A percentile compares a stretch with the other conserved stretches of the same genome.
These are phyloP conservation scores for Castanea crenata DNA, from an alignment of 306 rosid species.

Conservation along the genomic window DNA sequence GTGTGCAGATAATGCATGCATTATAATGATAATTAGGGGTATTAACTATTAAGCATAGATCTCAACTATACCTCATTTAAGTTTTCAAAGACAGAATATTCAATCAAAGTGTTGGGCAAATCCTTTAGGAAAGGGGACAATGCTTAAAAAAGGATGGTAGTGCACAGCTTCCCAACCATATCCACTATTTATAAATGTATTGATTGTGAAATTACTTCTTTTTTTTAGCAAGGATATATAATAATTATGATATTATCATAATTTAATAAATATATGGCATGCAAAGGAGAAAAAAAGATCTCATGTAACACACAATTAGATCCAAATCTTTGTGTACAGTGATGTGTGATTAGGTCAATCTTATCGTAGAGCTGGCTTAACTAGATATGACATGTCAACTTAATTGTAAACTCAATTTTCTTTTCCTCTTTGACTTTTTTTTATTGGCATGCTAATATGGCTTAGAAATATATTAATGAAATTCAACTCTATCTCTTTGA, in stretches of 20 bases:
- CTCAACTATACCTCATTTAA: background rate
- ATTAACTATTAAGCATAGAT: background rate
- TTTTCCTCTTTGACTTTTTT: background rate
- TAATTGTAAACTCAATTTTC: background rate
- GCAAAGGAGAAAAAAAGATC: background rate
- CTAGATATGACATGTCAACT: background rate
- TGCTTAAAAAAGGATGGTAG: background rate
- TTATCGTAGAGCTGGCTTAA: background rate
- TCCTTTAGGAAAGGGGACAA: conserved; percentile 17
- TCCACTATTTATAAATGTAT: background rate
- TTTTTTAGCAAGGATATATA: background rate
- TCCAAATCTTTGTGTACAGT: background rate
- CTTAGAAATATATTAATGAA: no score
- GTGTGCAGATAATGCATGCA: background rate
- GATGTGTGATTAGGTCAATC: background rate
- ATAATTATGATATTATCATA: background rate
- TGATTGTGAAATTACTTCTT: background rate
- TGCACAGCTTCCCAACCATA: conserved; percentile 1
- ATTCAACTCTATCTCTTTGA: no score
- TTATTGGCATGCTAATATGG: no score
- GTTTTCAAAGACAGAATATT: background rate
- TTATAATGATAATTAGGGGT: no score
- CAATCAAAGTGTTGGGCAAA: background rate
- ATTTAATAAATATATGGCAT: background rate
- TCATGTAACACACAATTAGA: background rate